phyloP scores from a whole-genome alignment of 345 rosid species.

The Luvunga scandens region DNA sequence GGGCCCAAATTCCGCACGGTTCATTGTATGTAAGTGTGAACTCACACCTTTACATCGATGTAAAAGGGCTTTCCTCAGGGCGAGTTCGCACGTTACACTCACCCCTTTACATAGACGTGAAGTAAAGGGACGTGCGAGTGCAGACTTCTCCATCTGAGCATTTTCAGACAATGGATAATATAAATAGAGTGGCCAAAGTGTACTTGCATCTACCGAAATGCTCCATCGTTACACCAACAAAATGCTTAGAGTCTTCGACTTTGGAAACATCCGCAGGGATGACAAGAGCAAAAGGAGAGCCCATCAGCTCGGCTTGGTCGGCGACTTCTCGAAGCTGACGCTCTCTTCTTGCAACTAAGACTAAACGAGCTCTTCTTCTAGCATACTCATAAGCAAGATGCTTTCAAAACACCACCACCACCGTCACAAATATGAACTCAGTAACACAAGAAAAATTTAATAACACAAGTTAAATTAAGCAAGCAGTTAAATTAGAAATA shows the following conservation, averaged over 20 bases:
- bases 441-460: not conserved
- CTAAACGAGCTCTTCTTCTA: slow-evolving; percentile 55
- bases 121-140: too few species aligned
- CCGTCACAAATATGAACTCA: not conserved
- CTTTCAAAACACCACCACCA: slow-evolving; percentile 19
- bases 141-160: too few species aligned
- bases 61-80: too few species aligned
- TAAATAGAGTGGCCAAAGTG: not conserved
- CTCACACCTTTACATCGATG: too few species aligned
- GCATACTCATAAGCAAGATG: slow-evolving; percentile 61
- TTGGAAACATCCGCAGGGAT: slow-evolving; percentile 59
- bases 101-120: too few species aligned
- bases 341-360: slow-evolving; percentile 50
- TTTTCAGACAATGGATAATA: too few species aligned
- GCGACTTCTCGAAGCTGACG: slow-evolving; percentile 45
- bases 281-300: slow-evolving; percentile 44
- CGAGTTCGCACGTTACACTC: too few species aligned
- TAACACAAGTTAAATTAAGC: not conserved
- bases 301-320: slow-evolving; percentile 28
- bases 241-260: slow-evolving; percentile 41
- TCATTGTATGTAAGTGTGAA: too few species aligned
- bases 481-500: not conserved
- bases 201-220: slow-evolving; percentile 53
- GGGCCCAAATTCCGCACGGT: too few species aligned
- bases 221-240: slow-evolving; percentile 35